Evolutionary conservation across 2,329 filamentous ascomycete genomes (phyloP).

Genomic region (Leptographium procerum): DNA sequence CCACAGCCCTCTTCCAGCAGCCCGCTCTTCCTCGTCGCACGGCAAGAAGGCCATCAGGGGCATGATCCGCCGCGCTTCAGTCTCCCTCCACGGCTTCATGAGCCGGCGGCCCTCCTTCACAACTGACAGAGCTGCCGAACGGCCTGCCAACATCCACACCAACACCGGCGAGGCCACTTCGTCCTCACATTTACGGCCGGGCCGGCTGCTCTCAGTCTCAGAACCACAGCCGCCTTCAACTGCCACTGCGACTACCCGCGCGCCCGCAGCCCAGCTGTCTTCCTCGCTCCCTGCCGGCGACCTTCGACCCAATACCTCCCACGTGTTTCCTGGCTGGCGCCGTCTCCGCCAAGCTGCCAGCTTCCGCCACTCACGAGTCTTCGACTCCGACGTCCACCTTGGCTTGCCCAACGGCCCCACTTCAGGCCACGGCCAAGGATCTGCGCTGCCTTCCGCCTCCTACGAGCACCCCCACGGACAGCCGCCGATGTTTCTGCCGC

Average conservation of each 20-base stretch:
- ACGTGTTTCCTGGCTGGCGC: slow-evolving; percentile 36
- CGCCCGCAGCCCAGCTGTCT: not conserved
- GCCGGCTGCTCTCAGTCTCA: slow-evolving; percentile 14
- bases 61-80: slow-evolving; percentile 43
- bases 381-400: slow-evolving; percentile 24
- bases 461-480: slow-evolving; percentile 2
- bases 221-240: slow-evolving; percentile 17
- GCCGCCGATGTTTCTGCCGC: not conserved
- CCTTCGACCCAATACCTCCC: slow-evolving; percentile 31
- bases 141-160: not conserved
- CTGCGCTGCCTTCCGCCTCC: no score
- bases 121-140: slow-evolving; percentile 13
- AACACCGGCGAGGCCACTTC: not conserved
- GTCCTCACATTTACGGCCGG: slow-evolving; percentile 2
- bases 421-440: not conserved
- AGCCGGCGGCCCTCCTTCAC: slow-evolving; percentile 32
- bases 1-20: not conserved
- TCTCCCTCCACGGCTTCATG: slow-evolving; percentile 40
- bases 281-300: slow-evolving; percentile 7
- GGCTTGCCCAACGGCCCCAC: not conserved
- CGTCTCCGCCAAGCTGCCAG: slow-evolving; percentile 39
- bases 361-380: slow-evolving; percentile 34
- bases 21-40: not conserved
- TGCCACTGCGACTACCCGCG: slow-evolving; percentile 11
- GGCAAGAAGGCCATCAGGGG: slow-evolving; percentile 29